Conservation (phyloP, 768 basidiomycete genomes). For the Megacollybia marginata region DNA sequence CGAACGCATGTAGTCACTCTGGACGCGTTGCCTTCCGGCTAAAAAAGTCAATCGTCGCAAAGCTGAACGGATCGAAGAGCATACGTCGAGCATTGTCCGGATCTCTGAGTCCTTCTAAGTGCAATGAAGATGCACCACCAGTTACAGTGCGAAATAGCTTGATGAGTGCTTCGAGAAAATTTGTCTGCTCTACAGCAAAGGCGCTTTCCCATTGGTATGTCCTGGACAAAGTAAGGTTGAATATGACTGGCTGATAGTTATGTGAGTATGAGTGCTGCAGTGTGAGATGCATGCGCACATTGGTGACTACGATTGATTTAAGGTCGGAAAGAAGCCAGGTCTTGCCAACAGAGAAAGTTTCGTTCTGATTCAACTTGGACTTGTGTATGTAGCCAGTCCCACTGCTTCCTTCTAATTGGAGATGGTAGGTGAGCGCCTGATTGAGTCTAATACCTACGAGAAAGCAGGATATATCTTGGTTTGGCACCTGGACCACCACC, state of each 20-base stretch:
- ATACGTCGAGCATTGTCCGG: constrained; percentile 26
- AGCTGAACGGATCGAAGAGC: constrained; percentile 5
- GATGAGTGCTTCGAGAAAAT: constrained; percentile 63
- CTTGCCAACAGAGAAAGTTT: constrained; percentile 94
- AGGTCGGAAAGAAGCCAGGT: constrained; percentile 88
- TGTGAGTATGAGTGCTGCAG: constrained; percentile 1
- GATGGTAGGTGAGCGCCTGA: background rate
- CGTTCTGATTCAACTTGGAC: constrained; percentile 92
- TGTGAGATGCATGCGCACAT: constrained; percentile 40
- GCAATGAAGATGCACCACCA: constrained; percentile 36
- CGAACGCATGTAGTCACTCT: constrained; percentile 13
- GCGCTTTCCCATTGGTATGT: constrained; percentile 91
- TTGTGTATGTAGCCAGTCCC: constrained; percentile 83
- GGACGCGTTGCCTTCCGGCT: constrained; percentile 9
- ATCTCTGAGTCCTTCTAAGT: constrained; percentile 52
- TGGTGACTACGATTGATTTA: constrained; percentile 66
- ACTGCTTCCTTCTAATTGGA: constrained; percentile 45
- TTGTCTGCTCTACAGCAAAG: constrained; percentile 57
- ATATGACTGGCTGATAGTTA: constrained; percentile 43
- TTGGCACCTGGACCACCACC: constrained; percentile 68
- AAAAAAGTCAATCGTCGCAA: constrained; percentile 1
- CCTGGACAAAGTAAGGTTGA: constrained; percentile 82
- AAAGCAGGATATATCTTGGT: constrained; percentile 84
- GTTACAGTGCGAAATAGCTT: constrained; percentile 49
- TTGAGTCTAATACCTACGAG: constrained; percentile 52